Evolutionary conservation across 2,329 filamentous ascomycete genomes (phyloP), one percentile per base, ranked within the genome.

Genomic region (Cryphonectria carpinicola): DNA sequence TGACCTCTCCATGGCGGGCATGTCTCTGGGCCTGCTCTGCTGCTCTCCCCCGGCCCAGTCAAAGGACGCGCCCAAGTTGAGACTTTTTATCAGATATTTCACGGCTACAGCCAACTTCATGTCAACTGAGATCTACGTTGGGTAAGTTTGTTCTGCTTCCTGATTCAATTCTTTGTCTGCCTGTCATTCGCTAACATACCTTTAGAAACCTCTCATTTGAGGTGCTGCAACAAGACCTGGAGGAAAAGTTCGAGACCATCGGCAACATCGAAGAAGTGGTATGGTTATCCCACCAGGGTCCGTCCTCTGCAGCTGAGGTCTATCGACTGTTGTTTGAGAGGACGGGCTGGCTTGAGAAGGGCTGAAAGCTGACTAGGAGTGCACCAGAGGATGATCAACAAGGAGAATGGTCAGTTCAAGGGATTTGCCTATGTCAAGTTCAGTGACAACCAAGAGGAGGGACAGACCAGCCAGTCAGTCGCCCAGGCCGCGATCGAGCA

Each of bases 341-440:
- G 6, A 28, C n/a, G n/a, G 13, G 8, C 14, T 39, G 7, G 4
- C 11, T 25, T 52, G 41, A 39, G 8, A 28, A 25, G 17, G 39
- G 39, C 22, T 28, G 43, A 62, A 54, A 56, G 22, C 54, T 60
- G 8, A 62, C 22, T 6, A 39, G 32, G 10, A 1, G 25, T 46
- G 11, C 7, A 39, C 37, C 10, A 68, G 66, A 37, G 25, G 39
- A 52, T 68, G 22, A 43, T 56, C 66, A 52, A 2, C 7, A 52
- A 62, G 7, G 54, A 56, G 5, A 25, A 28, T 17, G 66, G 66
- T 13, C 11, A 17, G 37, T 54, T 35, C 60, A 63, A 54, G 35
- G 66, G 66, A 22, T 68, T 68, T 60, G 66, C 28, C 43, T 68
- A 64, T 37, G 58, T 68, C 58, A 62, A 39, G 35, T 68, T 54